Conservation (phyloP, 768 basidiomycete species). For the Russula compacta region DNA sequence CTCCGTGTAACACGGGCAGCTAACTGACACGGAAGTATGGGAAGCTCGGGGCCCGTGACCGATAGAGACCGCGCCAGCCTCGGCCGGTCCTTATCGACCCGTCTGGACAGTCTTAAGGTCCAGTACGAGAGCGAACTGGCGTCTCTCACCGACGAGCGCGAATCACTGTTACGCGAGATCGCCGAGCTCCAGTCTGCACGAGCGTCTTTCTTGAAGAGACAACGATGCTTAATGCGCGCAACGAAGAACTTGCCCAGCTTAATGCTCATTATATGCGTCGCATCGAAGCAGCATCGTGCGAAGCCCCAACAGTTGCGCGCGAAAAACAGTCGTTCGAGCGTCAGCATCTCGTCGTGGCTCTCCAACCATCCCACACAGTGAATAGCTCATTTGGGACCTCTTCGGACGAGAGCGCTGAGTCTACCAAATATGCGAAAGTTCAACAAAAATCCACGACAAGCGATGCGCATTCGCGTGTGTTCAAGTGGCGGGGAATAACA, state of each 20-base stretch:
- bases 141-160: conserved; percentile 74
- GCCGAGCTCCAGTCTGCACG: conserved; percentile 77
- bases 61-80: conserved; percentile 26
- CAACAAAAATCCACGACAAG: conserved; percentile 29
- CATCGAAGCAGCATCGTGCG: conserved; percentile 40
- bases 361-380: conserved; percentile 1
- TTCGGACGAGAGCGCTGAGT: conserved; percentile 41
- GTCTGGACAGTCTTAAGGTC: conserved; percentile 77
- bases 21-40: neutral
- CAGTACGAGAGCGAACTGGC: conserved; percentile 85
- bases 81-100: conserved; percentile 65
- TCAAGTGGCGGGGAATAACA: conserved; percentile 51
- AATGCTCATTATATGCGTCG: conserved; percentile 75
- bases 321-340: conserved; percentile 12
- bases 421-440: conserved; percentile 34
- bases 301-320: neutral
- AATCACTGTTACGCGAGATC: conserved; percentile 71
- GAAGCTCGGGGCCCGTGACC: conserved; percentile 19
- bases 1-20: neutral
- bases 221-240: conserved; percentile 79
- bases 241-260: conserved; percentile 87
- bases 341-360: neutral
- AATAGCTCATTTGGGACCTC: conserved; percentile 11
- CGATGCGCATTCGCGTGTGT: conserved; percentile 32
- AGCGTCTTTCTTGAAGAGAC: conserved; percentile 85